Conservation (phyloP, 148 eudicot genomes). For the Rhododendron ovatum region DNA sequence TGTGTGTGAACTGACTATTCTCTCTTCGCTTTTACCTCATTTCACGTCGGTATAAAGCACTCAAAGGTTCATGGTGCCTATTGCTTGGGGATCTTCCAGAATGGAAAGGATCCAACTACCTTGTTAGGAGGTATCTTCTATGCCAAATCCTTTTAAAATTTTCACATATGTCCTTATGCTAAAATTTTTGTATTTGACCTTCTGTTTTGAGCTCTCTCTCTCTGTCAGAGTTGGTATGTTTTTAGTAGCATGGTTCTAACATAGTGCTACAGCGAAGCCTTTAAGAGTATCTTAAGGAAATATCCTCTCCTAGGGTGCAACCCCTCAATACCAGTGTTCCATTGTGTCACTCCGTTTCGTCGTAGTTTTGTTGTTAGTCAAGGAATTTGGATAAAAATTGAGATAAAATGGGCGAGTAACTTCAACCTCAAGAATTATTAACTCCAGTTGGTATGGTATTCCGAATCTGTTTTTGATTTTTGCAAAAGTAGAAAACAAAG, state of each 20-base stretch:
- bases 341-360: not conserved
- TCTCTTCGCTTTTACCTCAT: not conserved
- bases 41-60: constrained; percentile 44
- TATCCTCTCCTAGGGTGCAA: not conserved
- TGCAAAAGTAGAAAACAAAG: not conserved
- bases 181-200: not conserved
- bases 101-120: constrained; percentile 87
- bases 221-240: not conserved
- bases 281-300: not conserved
- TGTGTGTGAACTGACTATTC: not conserved
- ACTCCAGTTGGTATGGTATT: not conserved
- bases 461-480: not conserved
- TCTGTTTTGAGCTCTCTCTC: not conserved
- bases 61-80: constrained; percentile 82
- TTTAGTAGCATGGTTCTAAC: not conserved
- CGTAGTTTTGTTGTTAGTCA: not conserved
- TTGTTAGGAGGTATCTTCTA: constrained; percentile 79
- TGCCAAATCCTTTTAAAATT: constrained; percentile 1
- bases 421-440: not conserved
- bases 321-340: not conserved
- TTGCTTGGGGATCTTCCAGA: constrained; percentile 89
- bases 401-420: not conserved
- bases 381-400: not conserved
- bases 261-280: not conserved
- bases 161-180: not conserved